These are phyloP conservation scores for Bretziella fagacearum DNA, from an alignment of 2,329 filamentous ascomycete species.

Conservation along the genomic window DNA sequence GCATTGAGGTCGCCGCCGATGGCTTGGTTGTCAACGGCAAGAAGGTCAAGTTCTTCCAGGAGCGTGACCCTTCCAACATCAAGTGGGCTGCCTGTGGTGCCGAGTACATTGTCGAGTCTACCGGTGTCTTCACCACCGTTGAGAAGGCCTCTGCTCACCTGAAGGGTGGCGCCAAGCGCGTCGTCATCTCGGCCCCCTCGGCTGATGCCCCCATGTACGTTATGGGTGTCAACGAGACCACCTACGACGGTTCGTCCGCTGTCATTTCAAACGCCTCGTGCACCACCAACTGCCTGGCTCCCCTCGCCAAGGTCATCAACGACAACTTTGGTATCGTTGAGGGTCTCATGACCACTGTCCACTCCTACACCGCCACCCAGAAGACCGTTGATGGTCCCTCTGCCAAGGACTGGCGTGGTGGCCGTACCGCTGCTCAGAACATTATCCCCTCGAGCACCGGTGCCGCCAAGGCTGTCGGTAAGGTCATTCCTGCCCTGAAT, in stretches of 20 bases:
- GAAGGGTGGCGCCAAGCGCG: constrained; percentile 96
- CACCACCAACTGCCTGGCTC: constrained; percentile 99
- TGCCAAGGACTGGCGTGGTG: constrained; percentile 97
- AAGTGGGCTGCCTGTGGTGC: constrained; percentile 78
- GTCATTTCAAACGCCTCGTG: constrained; percentile 99
- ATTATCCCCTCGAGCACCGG: constrained; percentile 98
- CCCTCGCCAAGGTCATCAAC: constrained; percentile 97
- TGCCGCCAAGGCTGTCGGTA: constrained; percentile 99
- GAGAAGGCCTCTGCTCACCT: constrained; percentile 92
- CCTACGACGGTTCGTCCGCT: constrained; percentile 76
- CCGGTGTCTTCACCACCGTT: constrained; percentile 77
- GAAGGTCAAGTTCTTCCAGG: constrained; percentile 31
- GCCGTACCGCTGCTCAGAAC: constrained; percentile 96
- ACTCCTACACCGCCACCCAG: constrained; percentile 99
- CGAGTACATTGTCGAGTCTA: constrained; percentile 51
- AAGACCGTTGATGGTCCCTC: constrained; percentile 98
- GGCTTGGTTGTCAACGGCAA: constrained; percentile 85
- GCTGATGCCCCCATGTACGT: constrained; percentile 99
- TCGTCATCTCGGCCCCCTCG: constrained; percentile 80
- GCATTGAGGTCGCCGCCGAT: constrained; percentile 52
- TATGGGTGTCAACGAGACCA: constrained; percentile 95
- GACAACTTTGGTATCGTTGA: constrained; percentile 96
- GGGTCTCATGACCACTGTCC: constrained; percentile 98
- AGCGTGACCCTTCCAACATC: constrained; percentile 51
- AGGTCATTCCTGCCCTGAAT: constrained; percentile 95